Conservation (phyloP, 345 rosid genomes). For the Ceriops zippeliana region DNA sequence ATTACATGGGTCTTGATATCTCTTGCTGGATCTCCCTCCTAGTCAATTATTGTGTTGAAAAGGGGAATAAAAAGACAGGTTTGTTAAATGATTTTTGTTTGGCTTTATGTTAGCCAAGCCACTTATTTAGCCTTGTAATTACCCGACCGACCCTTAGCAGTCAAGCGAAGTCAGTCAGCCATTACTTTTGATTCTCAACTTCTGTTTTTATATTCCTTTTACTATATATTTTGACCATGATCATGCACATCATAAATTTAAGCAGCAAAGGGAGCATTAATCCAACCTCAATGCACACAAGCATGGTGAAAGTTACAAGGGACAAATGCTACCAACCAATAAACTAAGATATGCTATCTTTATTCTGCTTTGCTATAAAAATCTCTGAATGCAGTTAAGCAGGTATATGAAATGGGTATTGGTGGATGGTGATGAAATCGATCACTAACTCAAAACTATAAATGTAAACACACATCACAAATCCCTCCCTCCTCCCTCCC, state of each 20-base stretch:
- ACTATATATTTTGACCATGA: background rate
- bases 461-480: no score
- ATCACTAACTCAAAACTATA: background rate
- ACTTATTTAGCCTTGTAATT: slow-evolving; percentile 13
- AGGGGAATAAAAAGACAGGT: slow-evolving; percentile 10
- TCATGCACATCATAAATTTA: background rate
- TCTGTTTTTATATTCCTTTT: background rate
- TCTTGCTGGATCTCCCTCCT: background rate
- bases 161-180: background rate
- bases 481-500: no score
- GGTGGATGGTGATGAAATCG: background rate
- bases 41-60: slow-evolving; percentile 18
- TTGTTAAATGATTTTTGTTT: slow-evolving; percentile 22
- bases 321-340: background rate
- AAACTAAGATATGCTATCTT: background rate
- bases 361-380: background rate
- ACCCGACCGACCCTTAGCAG: background rate
- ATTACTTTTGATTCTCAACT: background rate
- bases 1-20: background rate
- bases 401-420: background rate
- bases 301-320: background rate
- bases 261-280: no score
- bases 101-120: slow-evolving; percentile 13
- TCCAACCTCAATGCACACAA: no score
- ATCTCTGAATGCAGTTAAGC: background rate